A percentile compares a stretch with the other conserved stretches of the same genome.
These are phyloP conservation scores for Oidiodendron maius DNA, from an alignment of 495 filamentous ascomycete species.

Conservation along the genomic window DNA sequence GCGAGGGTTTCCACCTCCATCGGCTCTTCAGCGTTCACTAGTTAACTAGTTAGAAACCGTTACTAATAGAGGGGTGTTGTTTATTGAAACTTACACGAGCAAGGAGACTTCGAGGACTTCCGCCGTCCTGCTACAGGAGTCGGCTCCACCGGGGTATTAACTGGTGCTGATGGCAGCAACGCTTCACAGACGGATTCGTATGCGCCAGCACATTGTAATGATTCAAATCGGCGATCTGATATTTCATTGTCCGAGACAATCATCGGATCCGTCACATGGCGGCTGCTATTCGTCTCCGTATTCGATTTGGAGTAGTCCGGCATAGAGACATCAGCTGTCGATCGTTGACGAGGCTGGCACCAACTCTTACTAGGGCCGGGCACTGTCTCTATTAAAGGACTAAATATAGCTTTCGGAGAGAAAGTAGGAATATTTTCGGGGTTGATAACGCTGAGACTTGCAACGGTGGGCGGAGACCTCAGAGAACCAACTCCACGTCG, in stretches of 20 bases:
- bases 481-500: conserved; percentile 24
- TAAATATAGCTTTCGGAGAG: conserved; percentile 22
- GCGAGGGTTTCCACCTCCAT: background rate
- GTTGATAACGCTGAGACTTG: conserved; percentile 7
- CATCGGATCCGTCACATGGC: conserved; percentile 31
- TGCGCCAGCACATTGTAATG: conserved; percentile 25
- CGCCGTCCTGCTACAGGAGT: conserved; percentile 2
- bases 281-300: conserved; percentile 30
- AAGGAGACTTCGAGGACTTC: background rate
- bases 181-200: conserved; percentile 31
- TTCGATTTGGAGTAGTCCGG: conserved; percentile 40
- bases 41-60: too few species aligned
- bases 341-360: conserved; percentile 18
- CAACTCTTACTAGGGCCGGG: too few species aligned
- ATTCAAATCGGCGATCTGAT: conserved; percentile 30
- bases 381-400: conserved; percentile 34
- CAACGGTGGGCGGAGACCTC: background rate
- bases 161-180: conserved; percentile 38
- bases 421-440: conserved; percentile 20
- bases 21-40: background rate
- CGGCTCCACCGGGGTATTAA: conserved; percentile 32
- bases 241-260: conserved; percentile 9
- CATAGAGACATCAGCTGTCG: conserved; percentile 46
- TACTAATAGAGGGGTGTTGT: too few species aligned
- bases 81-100: too few species aligned